Conservation (phyloP, 192 early-diverging fungal genomes). For the Rhizoclosmatium sp. region DNA sequence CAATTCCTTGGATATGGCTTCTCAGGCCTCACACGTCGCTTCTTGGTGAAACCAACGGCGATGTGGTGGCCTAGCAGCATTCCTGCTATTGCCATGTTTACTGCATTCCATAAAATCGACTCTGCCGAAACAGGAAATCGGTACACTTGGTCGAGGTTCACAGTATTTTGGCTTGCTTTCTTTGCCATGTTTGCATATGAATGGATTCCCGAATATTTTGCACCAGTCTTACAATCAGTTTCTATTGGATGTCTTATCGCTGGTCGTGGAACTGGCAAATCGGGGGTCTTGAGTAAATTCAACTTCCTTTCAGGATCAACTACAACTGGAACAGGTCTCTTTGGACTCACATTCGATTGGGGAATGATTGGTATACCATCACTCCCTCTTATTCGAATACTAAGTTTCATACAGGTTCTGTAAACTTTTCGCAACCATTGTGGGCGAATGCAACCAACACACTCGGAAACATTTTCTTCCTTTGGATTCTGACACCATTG, state of each 20-base stretch:
- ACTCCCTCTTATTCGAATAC: too few species aligned
- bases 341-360: conserved; percentile 27
- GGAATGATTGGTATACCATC: too few species aligned
- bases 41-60: conserved; percentile 81
- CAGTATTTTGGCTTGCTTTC: conserved; percentile 39
- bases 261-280: background rate
- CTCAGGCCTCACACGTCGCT: conserved; percentile 70
- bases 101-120: conserved; percentile 24
- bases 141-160: conserved; percentile 29
- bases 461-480: conserved; percentile 9
- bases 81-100: conserved; percentile 46
- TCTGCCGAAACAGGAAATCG: background rate
- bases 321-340: conserved; percentile 18
- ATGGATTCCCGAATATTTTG: conserved; percentile 35
- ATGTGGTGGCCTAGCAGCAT: conserved; percentile 90
- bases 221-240: conserved; percentile 15
- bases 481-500: conserved; percentile 42
- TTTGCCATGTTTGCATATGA: conserved; percentile 30
- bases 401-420: conserved; percentile 2
- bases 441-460: conserved; percentile 15
- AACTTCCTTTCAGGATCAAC: conserved; percentile 6
- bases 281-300: background rate
- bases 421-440: conserved; percentile 27
- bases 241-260: conserved; percentile 31
- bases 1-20: conserved; percentile 69